A percentile compares a stretch with the other conserved stretches of the same genome.
Conservation (phyloP, 148 eudicot species). For the Euryodendron excelsum region DNA sequence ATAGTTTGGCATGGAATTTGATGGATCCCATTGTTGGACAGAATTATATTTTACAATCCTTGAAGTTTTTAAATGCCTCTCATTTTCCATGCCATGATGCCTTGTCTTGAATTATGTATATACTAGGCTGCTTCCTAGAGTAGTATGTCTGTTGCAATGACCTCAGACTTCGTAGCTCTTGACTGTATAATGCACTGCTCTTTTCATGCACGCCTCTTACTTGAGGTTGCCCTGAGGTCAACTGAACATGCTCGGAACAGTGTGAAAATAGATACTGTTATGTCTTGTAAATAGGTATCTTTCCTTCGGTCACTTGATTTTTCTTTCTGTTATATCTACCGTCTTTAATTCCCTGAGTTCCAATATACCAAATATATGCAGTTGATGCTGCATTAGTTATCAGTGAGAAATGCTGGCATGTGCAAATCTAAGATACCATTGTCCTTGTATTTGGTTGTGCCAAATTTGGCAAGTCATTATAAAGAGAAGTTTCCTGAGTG, state of each 20-base stretch:
- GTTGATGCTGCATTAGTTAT: neutral
- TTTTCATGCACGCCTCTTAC: neutral
- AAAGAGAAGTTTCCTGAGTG: neutral
- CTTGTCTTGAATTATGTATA: neutral
- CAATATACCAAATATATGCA: neutral
- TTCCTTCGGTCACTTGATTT: neutral
- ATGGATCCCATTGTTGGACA: neutral
- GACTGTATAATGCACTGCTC: neutral
- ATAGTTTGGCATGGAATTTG: neutral
- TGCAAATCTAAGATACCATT: neutral
- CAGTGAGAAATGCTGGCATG: neutral
- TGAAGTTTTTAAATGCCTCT: neutral
- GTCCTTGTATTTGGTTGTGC: neutral
- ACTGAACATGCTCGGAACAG: slow-evolving; percentile 8
- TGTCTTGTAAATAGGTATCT: neutral
- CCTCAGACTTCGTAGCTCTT: neutral
- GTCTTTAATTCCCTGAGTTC: neutral
- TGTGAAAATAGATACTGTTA: neutral
- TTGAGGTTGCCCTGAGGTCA: neutral
- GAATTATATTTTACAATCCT: neutral
- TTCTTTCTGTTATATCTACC: neutral
- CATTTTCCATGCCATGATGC: slow-evolving; percentile 1
- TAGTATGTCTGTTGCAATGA: neutral
- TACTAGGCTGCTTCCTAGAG: slow-evolving; percentile 6
- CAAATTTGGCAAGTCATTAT: neutral